Evolutionary conservation across 2,329 filamentous ascomycete species (phyloP), one percentile per base, ranked within the genome.

Genomic region (Ophiostoma sp.): DNA sequence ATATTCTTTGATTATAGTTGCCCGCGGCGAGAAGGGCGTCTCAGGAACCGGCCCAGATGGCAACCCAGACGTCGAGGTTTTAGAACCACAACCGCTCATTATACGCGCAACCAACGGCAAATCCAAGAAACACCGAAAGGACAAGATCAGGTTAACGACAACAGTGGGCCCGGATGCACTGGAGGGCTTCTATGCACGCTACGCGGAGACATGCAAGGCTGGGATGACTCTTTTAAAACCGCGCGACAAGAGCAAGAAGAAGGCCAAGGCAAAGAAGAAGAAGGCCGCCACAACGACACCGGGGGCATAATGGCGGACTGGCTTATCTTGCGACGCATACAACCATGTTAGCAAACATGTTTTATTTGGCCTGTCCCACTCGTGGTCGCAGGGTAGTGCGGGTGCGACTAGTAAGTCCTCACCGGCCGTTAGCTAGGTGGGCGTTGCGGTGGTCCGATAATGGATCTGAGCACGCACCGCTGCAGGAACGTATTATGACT

Each of bases 151-250:
- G 82, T 80, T 98, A 33, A 93, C 93, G 2, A 98, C 96, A 0
- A 82, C 97, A 0, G 94, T 98, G 0, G 87, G 92, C 72, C 89
- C 92, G 0, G 89, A 91, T 73, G 89, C 92, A 5, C 81, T 98
- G 12, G 94, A 97, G 71, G 84, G 82, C 0, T 99, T 99, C 80
- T 99, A 94, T 81, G 84, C 85, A 39, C 87, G 89, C 70, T 99
- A 98, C 84, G 95, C 94, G 28, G 96, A 98, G 77, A 87, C 94
- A 2, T 98, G 95, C 83, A 98, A 97, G 85, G 85, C 87, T 0
- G 94, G 94, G 6, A 98, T 98, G 94, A 87, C 88, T 68, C 91
- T 91, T 8, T 81, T 99, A 83, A 98, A 97, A 89, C 97, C 97
- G 80, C 88, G 96, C 77, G 95, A 98, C 83, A 89, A 94, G 79